Conservation (phyloP, 257 asterid genomes). For the Marsdenia floribunda region DNA sequence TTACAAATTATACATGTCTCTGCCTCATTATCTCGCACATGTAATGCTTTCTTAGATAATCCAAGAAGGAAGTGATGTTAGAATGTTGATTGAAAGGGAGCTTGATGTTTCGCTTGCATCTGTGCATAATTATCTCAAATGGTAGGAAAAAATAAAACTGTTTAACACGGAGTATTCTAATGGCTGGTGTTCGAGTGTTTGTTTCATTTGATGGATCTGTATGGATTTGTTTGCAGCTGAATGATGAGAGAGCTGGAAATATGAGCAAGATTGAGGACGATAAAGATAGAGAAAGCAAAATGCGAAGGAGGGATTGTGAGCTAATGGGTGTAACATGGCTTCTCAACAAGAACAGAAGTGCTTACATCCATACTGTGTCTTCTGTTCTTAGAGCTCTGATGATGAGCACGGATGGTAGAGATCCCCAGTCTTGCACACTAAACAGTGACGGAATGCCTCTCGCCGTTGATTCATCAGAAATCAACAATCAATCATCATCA, state of each 20-base stretch:
- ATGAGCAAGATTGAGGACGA: conserved; percentile 31
- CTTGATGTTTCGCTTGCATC: not conserved
- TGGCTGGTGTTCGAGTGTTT: not conserved
- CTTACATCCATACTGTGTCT: conserved; percentile 70
- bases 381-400: conserved; percentile 82
- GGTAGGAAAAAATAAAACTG: too few species aligned
- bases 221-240: conserved; percentile 42
- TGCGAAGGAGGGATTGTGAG: conserved; percentile 69
- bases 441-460: conserved; percentile 84
- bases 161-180: too few species aligned
- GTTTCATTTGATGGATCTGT: not conserved
- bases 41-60: not conserved
- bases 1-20: not conserved
- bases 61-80: not conserved
- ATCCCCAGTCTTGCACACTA: conserved; percentile 60
- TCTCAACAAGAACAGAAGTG: conserved; percentile 63
- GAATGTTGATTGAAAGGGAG: not conserved
- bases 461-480: conserved; percentile 85
- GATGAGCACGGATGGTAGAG: conserved; percentile 41
- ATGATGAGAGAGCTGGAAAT: conserved; percentile 35
- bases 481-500: conserved; percentile 54
- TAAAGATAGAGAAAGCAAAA: conserved; percentile 54
- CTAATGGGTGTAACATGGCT: conserved; percentile 95
- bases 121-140: too few species aligned
- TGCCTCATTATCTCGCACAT: not conserved